Conservation (phyloP, 2,329 filamentous ascomycete genomes). For the Phaeomoniella chlamydospora region DNA sequence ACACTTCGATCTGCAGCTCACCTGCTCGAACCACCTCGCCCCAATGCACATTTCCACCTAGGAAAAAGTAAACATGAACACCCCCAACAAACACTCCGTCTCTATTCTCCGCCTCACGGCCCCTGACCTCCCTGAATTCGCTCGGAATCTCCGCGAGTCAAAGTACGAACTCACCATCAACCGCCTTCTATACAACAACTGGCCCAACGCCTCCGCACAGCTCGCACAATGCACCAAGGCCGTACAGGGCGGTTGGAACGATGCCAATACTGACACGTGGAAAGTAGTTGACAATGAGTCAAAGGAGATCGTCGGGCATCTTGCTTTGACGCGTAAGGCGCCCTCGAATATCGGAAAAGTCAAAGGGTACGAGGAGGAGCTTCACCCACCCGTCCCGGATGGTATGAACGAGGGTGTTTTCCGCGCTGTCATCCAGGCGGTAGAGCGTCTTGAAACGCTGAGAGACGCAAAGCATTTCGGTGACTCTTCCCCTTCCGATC, state of each 20-base stretch:
- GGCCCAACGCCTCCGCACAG: not conserved
- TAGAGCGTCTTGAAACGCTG: not conserved
- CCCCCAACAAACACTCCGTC: not conserved
- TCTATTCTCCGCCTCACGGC: not conserved
- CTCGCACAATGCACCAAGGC: not conserved
- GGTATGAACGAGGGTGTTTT: not conserved
- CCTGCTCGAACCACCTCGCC: too few species aligned
- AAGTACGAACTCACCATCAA: not conserved
- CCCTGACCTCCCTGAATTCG: not conserved
- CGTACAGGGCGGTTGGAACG: not conserved
- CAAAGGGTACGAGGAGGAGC: not conserved
- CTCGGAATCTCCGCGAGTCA: not conserved
- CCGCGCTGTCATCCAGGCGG: not conserved
- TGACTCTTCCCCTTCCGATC: too few species aligned
- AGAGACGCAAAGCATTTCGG: not conserved
- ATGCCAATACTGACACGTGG: not conserved
- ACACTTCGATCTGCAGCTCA: too few species aligned
- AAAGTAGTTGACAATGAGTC: not conserved
- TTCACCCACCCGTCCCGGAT: not conserved
- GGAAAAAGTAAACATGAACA: not conserved
- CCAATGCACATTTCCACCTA: too few species aligned
- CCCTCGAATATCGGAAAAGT: not conserved
- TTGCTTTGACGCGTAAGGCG: not conserved
- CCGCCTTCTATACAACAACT: not conserved
- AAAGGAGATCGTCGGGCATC: not conserved